Percentiles rank a stretch among this genome's conserved stretches.
phyloP scores from a whole-genome alignment of 2,329 filamentous ascomycete species.

The Laburnicola sp. region DNA sequence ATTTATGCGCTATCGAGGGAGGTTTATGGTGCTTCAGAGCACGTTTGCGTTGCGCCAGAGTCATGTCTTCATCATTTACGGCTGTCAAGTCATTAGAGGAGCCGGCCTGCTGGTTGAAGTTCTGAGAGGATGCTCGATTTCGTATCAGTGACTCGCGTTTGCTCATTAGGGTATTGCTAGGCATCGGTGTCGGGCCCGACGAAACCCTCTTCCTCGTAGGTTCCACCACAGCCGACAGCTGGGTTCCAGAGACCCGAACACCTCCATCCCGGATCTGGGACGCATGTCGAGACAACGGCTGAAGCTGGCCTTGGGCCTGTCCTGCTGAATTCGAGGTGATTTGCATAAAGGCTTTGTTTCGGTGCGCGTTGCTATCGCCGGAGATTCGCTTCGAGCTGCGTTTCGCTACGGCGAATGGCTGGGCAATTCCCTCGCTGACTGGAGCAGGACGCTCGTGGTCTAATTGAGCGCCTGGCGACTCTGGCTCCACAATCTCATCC shows the following conservation, averaged over 20 bases:
- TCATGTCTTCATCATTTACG: slow-evolving; percentile 63
- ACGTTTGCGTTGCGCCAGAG: slow-evolving; percentile 65
- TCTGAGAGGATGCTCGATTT: slow-evolving; percentile 44
- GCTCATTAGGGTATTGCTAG: slow-evolving; percentile 55
- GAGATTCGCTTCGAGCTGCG: slow-evolving; percentile 32
- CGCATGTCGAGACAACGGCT: slow-evolving; percentile 24
- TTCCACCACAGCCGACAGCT: slow-evolving; percentile 35
- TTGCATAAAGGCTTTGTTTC: slow-evolving; percentile 25
- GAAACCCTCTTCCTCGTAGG: slow-evolving; percentile 29
- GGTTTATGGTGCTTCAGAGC: slow-evolving; percentile 43
- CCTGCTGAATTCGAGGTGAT: slow-evolving; percentile 30
- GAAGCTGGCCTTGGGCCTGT: slow-evolving; percentile 21
- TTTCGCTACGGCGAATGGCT: slow-evolving; percentile 22
- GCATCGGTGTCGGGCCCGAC: slow-evolving; percentile 31
- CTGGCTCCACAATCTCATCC: slow-evolving; percentile 60
- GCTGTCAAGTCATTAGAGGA: slow-evolving; percentile 25
- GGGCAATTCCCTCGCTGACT: slow-evolving; percentile 32
- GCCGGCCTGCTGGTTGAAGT: slow-evolving; percentile 39
- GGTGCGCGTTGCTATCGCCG: slow-evolving; percentile 21
- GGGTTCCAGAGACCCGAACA: slow-evolving; percentile 39
- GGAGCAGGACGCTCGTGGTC: slow-evolving; percentile 61
- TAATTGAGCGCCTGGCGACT: slow-evolving; percentile 48
- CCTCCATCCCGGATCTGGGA: slow-evolving; percentile 21
- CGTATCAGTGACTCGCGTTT: slow-evolving; percentile 58
- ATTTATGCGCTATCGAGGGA: slow-evolving; percentile 35